Percentiles rank a stretch among this genome's conserved stretches.
phyloP scores from a whole-genome alignment of 805 yeast species.

The Starmerella asiatica region DNA sequence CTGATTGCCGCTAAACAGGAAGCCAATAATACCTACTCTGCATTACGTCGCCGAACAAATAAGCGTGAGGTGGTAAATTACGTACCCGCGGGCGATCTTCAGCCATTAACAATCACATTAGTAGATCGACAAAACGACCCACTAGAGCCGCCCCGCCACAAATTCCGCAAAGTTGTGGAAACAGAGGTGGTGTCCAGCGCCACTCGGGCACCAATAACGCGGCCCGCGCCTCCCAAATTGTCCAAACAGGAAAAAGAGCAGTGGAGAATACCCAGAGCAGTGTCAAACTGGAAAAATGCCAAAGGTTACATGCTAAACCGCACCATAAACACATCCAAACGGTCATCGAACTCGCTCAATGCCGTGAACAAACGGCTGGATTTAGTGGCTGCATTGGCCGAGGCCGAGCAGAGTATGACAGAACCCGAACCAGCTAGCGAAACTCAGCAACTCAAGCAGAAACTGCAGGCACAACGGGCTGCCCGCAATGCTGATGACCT shows the following conservation, averaged over 20 bases:
- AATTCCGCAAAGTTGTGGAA: conserved; percentile 32
- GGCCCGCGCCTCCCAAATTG: conserved; percentile 38
- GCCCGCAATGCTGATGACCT: conserved; percentile 30
- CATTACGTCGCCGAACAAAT: too few species aligned
- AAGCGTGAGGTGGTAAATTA: too few species aligned
- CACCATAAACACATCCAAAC: neutral
- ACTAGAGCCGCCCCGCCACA: conserved; percentile 67
- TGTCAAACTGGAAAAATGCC: conserved; percentile 92
- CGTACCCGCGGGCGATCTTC: too few species aligned
- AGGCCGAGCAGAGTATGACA: neutral
- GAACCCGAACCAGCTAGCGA: too few species aligned
- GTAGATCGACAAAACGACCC: conserved; percentile 67
- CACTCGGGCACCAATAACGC: conserved; percentile 36
- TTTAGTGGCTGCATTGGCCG: conserved; percentile 54
- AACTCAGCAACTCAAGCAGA: conserved; percentile 37
- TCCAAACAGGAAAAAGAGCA: conserved; percentile 59
- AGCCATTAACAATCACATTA: too few species aligned
- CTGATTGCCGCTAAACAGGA: neutral
- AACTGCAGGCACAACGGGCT: conserved; percentile 22
- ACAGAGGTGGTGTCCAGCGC: conserved; percentile 1
- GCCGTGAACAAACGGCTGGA: conserved; percentile 47
- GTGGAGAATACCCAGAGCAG: conserved; percentile 83
- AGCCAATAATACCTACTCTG: too few species aligned
- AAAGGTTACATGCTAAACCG: conserved; percentile 68
- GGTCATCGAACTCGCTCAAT: neutral